phyloP scores from a whole-genome alignment of 2,329 filamentous ascomycete species.

The Phaeomoniella chlamydospora region DNA sequence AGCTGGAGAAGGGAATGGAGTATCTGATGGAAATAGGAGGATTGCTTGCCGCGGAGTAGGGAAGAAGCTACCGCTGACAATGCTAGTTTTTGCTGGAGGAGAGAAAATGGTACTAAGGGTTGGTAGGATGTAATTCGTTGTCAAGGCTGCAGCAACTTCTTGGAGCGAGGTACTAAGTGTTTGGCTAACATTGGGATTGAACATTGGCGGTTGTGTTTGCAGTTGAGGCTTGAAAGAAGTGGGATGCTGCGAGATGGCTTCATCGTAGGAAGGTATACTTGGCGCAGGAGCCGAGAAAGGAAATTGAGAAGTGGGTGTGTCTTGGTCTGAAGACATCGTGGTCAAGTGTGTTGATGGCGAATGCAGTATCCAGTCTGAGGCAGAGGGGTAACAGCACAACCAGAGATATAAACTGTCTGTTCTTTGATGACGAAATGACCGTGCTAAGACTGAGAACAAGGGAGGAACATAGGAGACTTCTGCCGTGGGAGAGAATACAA shows the following conservation, averaged over 20 bases:
- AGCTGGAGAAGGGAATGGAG: neutral
- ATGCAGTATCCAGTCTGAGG: no score
- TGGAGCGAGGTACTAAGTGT: neutral
- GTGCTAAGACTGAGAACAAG: no score
- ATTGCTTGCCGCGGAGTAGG: neutral
- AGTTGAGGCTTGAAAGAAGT: neutral
- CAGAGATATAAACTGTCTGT: no score
- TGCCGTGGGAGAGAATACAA: no score
- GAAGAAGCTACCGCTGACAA: no score
- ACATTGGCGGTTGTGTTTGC: neutral
- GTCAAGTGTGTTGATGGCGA: neutral
- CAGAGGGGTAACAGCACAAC: no score
- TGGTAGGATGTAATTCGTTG: neutral
- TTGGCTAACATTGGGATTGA: no score
- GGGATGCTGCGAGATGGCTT: neutral
- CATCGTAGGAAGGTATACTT: neutral
- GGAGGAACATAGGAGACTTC: no score
- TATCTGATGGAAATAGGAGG: neutral
- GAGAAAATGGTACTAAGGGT: neutral
- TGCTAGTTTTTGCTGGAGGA: neutral
- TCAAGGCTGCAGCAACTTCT: neutral
- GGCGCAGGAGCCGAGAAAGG: neutral
- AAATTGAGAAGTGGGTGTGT: neutral
- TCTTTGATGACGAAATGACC: no score
- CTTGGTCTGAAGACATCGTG: neutral